Base-by-base conservation (phyloP, 257 asterid species). In the Ajuga chamaepitys region DNA sequence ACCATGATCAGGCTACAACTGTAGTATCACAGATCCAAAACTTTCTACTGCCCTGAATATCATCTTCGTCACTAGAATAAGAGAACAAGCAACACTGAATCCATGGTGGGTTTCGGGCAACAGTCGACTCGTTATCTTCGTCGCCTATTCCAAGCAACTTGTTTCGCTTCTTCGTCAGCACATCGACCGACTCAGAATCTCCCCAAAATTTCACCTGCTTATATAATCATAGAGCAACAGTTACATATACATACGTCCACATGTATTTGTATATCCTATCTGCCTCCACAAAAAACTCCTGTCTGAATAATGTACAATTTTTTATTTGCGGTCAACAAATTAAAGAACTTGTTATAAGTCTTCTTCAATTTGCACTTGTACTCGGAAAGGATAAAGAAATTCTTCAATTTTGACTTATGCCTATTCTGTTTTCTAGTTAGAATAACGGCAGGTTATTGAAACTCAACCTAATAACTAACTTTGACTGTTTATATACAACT, bases 21-120 rank as follows among this genome's bases (percentile, higher is more conserved):
- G 56, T 72, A 9, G 96, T 88, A 41, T 21, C 85, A 74, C 78
- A 86, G 57, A 91, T 71, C 42, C 87, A 80, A 64, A 70, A 86
- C 21, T 62, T 77, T 71, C 95, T 80, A 69, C 81, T 86, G 6
- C 88, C 94, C 96, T 95, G 88, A 18, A 25, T 7, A 52, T 91
- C 85, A 53, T 18, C 56, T 62, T 74, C 59, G 45, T 83, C 82
- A 0, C 66, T 24, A 28, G 79, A 85, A 68, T 83, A 91, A 61
- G 96, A 86, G 58, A 62, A 74, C 73, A 91, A 55, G 81, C 96
- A 91, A 69, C 87, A 81, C 41, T 78, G 78, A 22, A 86, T 51
- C 95, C 98, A 91, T 7, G 89, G 90, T 20, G 95, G 98, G 68
- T 78, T 79, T 76, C 92, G 79, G 8, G 79, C 22, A 30, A 37